Percentiles rank a stretch among this genome's conserved stretches.
These are phyloP conservation scores for Nitzschia sp. DNA, from an alignment of 108 stramenopile species.

Conservation along the genomic window DNA sequence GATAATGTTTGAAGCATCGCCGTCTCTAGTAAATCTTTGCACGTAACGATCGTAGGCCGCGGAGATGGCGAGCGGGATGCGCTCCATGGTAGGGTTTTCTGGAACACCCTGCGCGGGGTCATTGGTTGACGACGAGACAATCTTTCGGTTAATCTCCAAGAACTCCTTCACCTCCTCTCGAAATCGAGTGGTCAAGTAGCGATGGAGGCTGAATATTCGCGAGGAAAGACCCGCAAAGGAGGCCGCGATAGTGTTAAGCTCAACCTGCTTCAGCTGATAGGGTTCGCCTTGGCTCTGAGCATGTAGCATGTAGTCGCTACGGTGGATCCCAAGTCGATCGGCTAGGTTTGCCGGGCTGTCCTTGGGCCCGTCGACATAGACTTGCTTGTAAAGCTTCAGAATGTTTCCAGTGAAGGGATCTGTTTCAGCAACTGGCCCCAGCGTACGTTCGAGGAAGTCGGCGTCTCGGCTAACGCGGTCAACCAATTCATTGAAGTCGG, in stretches of 20 bases:
- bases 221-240: conserved; percentile 87
- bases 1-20: conserved; percentile 31
- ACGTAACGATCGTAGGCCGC: conserved; percentile 75
- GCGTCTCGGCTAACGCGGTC: conserved; percentile 84
- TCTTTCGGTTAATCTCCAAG: conserved; percentile 53
- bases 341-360: conserved; percentile 49
- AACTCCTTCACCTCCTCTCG: conserved; percentile 39
- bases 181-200: conserved; percentile 55
- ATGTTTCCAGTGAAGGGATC: conserved; percentile 89
- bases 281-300: conserved; percentile 24
- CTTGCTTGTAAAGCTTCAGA: conserved; percentile 70
- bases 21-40: conserved; percentile 21
- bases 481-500: conserved; percentile 83
- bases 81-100: conserved; percentile 73
- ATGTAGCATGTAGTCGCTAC: conserved; percentile 98
- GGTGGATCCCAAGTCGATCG: conserved; percentile 84
- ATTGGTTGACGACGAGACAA: conserved; percentile 28
- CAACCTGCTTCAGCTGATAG: conserved; percentile 85
- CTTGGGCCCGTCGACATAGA: conserved; percentile 51
- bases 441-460: conserved; percentile 67
- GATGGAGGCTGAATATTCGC: conserved; percentile 74
- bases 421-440: conserved; percentile 65
- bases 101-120: conserved; percentile 69
- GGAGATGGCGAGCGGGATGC: conserved; percentile 73
- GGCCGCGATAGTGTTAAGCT: conserved; percentile 97